Evolutionary conservation across 176 grass and related monocot species (phyloP).

Genomic region (Lolium multiflorum): DNA sequence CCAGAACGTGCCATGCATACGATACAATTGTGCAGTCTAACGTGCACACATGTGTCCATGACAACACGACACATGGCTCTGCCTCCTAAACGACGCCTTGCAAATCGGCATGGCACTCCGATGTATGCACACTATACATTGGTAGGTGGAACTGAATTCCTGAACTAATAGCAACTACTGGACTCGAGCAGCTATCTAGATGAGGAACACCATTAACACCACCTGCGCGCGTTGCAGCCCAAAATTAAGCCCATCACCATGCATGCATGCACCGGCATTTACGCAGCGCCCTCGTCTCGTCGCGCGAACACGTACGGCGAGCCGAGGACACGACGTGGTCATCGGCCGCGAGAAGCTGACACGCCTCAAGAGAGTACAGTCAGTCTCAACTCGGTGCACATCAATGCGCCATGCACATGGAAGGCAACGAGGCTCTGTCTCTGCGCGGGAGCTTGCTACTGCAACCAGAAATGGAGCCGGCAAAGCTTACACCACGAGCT

Average conservation of each 20-base stretch:
- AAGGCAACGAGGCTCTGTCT: neutral
- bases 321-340: neutral
- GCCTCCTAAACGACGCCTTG: neutral
- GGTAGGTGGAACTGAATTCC: slow-evolving; percentile 44
- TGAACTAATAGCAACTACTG: neutral
- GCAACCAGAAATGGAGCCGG: neutral
- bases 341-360: neutral
- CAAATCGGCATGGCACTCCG: neutral
- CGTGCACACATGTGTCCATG: neutral
- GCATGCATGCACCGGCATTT: slow-evolving; percentile 24
- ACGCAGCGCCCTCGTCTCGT: neutral
- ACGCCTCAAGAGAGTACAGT: slow-evolving; percentile 28
- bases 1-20: neutral
- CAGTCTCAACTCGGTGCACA: neutral
- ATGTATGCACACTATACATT: neutral
- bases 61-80: slow-evolving; percentile 27
- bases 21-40: slow-evolving; percentile 1
- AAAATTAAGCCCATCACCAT: slow-evolving; percentile 20
- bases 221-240: neutral
- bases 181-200: neutral
- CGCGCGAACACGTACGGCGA: slow-evolving; percentile 26
- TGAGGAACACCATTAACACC: slow-evolving; percentile 14
- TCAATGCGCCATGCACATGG: slow-evolving; percentile 27
- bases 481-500: neutral
- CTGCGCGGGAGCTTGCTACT: neutral